phyloP scores from a whole-genome alignment of 495 filamentous ascomycete genomes.

The Penicillium psychrofluorescens region DNA sequence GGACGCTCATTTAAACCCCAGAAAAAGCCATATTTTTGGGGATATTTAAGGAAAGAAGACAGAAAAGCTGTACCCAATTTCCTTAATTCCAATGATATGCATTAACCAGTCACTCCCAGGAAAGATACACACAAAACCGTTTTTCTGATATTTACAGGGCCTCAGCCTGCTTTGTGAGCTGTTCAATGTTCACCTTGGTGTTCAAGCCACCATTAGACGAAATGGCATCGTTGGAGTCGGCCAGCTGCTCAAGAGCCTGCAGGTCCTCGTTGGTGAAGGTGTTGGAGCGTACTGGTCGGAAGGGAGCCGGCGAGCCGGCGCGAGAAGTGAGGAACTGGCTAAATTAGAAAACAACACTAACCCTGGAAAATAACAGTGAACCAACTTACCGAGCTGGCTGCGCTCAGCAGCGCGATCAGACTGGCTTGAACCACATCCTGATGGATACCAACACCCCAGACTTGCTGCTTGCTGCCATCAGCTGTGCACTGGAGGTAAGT shows the following conservation, averaged over 20 bases:
- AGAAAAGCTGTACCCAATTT: too few relatives aligned
- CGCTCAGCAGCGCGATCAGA: slow-evolving; percentile 80
- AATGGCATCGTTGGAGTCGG: slow-evolving; percentile 11
- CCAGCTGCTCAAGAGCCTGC: slow-evolving; percentile 35
- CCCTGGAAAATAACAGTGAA: neutral
- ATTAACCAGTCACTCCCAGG: slow-evolving; percentile 11
- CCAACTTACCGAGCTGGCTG: slow-evolving; percentile 76
- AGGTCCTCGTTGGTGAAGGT: slow-evolving; percentile 39
- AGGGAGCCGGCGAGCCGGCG: slow-evolving; percentile 39
- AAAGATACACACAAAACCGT: neutral
- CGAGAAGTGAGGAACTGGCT: slow-evolving; percentile 39
- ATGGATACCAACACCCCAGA: slow-evolving; percentile 96
- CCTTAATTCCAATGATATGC: slow-evolving; percentile 7
- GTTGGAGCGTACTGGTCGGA: slow-evolving; percentile 40
- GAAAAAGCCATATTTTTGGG: too few relatives aligned
- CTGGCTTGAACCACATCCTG: slow-evolving; percentile 91
- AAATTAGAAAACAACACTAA: too few relatives aligned
- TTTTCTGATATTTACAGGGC: slow-evolving; percentile 18
- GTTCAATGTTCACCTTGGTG: slow-evolving; percentile 30
- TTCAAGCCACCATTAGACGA: slow-evolving; percentile 12
- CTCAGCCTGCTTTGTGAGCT: slow-evolving; percentile 28
- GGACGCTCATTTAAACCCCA: too few relatives aligned
- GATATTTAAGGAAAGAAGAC: too few relatives aligned
- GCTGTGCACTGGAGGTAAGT: slow-evolving; percentile 89
- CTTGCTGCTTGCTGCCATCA: slow-evolving; percentile 54